These are phyloP conservation scores for Lunularia cruciata DNA, from an alignment of 225 moss, liverwort and hornwort genomes.

Conservation along the genomic window DNA sequence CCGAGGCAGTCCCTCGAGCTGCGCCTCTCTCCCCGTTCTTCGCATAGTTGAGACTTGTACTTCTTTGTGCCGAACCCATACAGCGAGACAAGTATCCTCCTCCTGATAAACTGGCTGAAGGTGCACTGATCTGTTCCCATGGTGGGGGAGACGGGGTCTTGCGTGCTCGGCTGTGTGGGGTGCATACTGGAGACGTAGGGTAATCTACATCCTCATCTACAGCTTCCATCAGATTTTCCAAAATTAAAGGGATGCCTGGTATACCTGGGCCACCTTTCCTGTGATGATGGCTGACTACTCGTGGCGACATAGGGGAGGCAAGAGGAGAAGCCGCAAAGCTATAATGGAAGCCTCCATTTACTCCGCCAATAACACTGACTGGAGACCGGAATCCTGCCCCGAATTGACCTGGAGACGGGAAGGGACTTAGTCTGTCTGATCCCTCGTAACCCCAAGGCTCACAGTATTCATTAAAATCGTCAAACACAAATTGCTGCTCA, in stretches of 20 bases:
- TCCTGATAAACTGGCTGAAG: conserved; percentile 32
- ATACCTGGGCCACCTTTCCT: conserved; percentile 2
- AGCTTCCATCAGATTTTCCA: conserved; percentile 45
- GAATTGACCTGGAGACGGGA: conserved; percentile 33
- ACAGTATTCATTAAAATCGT: conserved; percentile 58
- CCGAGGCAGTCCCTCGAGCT: conserved; percentile 58
- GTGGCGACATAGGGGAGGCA: conserved; percentile 34
- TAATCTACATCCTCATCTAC: conserved; percentile 41
- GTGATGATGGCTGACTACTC: conserved; percentile 5
- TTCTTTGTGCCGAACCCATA: conserved; percentile 18
- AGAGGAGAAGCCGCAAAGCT: conserved; percentile 11
- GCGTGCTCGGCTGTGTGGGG: conserved; percentile 23
- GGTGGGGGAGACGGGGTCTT: conserved; percentile 21
- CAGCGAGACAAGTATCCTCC: conserved; percentile 14
- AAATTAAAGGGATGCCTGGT: conserved; percentile 24
- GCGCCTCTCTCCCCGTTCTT: conserved; percentile 29
- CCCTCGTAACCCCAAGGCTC: conserved; percentile 26
- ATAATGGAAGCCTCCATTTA: conserved; percentile 10
- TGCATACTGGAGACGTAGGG: conserved; percentile 22
- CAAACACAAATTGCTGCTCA: conserved; percentile 57
- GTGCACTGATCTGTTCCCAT: neutral
- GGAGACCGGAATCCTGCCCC: conserved; percentile 4
- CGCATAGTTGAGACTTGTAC: conserved; percentile 30
- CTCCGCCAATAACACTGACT: conserved; percentile 15
- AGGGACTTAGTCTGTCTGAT: conserved; percentile 21